Evolutionary conservation across 2,329 filamentous ascomycete genomes (phyloP), one percentile per base, ranked within the genome.

Genomic region (Ophiosphaerella korrae): DNA sequence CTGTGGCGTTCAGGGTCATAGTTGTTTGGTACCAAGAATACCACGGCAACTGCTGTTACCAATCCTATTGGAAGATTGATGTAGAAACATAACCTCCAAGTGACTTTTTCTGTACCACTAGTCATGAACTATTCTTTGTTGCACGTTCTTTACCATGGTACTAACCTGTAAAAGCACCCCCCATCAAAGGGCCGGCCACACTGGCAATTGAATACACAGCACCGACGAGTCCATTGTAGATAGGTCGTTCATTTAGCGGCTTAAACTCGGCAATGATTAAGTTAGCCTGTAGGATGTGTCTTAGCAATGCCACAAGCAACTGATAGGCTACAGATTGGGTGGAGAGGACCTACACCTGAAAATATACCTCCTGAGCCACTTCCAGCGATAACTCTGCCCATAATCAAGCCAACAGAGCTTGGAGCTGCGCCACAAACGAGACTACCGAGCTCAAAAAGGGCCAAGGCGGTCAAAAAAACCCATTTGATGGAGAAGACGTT

Each of bases 311-410:
- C 13, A 9, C 26, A 21, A 41, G 23, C 23, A n/a, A 5, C 26
- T 9, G 18, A 13, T 13, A 24, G 14, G 9, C 18, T 21, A 11
- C 12, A 29, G 3, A 40, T 24, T 1, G 5, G 16, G 2, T 13
- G 3, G 37, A 5, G 8, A 32, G 14, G 21, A 43, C 75, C 72
- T n/a, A 72, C 73, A 26, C 77, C 79, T 21, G 42, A 13, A 26
- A 74, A 76, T 26, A 80, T 72, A 11, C 78, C 78, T n/a, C 75
- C 76, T 3, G 68, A 67, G 1, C 77, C 78, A 1, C 78, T 44
- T n/a, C 78, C 78, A 29, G 76, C 68, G 18, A 81, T 63, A 0
- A 75, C 76, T 45, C 78, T 67, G 1, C 78, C 78, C 38, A 78
- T 62, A 47, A 81, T 78, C 29, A 81, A 60, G 12, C 75, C 73